Conservation (phyloP, 345 rosid genomes). For the Theobroma cacao region DNA sequence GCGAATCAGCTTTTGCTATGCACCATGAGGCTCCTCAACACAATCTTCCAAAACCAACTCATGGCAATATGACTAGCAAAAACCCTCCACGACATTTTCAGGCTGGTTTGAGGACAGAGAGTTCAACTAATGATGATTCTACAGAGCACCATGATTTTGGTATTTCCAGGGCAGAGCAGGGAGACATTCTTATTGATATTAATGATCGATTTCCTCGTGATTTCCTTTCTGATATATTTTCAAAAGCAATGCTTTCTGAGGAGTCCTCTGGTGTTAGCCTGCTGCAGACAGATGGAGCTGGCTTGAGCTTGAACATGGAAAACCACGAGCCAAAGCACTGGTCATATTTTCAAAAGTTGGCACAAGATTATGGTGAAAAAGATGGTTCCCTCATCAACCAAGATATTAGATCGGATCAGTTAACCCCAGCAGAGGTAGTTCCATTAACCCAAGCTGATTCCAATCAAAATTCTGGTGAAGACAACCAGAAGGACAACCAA, state of each 20-base stretch:
- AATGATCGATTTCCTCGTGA: constrained; percentile 84
- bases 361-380: constrained; percentile 52
- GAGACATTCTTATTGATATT: constrained; percentile 75
- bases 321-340: constrained; percentile 74
- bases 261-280: constrained; percentile 37
- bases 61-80: not conserved
- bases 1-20: constrained; percentile 24
- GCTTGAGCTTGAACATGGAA: constrained; percentile 66
- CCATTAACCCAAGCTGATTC: constrained; percentile 37
- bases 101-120: constrained; percentile 8
- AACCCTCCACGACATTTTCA: constrained; percentile 10
- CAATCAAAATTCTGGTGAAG: constrained; percentile 42
- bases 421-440: constrained; percentile 39
- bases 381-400: constrained; percentile 60
- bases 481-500: constrained; percentile 32
- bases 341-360: constrained; percentile 89
- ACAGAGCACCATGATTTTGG: constrained; percentile 30
- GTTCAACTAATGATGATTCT: constrained; percentile 28
- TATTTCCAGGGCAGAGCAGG: constrained; percentile 35
- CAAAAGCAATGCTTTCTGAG: constrained; percentile 57
- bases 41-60: not conserved
- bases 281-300: constrained; percentile 56
- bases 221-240: constrained; percentile 72
- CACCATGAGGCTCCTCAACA: constrained; percentile 15
- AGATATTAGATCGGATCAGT: constrained; percentile 39